A percentile compares a stretch with the other conserved stretches of the same genome.
Conservation (phyloP, 371 early-diverging fungal species). For the Haplosporangium sp. region DNA sequence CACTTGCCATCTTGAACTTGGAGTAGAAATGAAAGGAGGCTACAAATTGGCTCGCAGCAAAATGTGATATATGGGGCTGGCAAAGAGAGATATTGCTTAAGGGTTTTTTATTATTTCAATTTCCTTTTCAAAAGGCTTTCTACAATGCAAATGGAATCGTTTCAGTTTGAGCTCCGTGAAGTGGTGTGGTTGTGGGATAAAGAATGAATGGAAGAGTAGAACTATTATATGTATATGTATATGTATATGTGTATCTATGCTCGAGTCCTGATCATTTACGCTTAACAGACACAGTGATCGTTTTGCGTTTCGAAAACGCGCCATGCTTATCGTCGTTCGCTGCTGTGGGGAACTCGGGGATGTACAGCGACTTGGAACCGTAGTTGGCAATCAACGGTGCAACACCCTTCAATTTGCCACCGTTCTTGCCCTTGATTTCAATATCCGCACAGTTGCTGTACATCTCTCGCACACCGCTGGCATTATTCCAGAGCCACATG, state of each 20-base stretch:
- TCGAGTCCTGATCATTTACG: no score
- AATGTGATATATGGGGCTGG: neutral
- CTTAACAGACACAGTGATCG: slow-evolving; percentile 6
- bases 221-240: no score
- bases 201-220: no score
- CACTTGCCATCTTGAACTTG: slow-evolving; percentile 52
- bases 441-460: slow-evolving; percentile 82
- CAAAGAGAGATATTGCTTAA: slow-evolving; percentile 6
- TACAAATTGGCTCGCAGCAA: neutral
- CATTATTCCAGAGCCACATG: slow-evolving; percentile 79
- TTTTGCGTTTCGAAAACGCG: slow-evolving; percentile 20
- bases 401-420: slow-evolving; percentile 23
- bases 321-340: slow-evolving; percentile 9
- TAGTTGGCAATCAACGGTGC: slow-evolving; percentile 38
- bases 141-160: neutral
- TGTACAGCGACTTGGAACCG: slow-evolving; percentile 10
- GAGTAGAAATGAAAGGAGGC: slow-evolving; percentile 45
- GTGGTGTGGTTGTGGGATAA: no score
- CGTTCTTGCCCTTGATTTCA: slow-evolving; percentile 56
- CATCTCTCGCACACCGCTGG: slow-evolving; percentile 73
- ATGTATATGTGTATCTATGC: no score
- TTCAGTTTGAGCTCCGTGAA: no score
- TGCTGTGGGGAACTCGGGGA: slow-evolving; percentile 26
- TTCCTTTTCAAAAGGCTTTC: neutral
- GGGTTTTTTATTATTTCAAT: slow-evolving; percentile 5